phyloP scores from a whole-genome alignment of 2,329 filamentous ascomycete species.

The Fusarium ramigenum region DNA sequence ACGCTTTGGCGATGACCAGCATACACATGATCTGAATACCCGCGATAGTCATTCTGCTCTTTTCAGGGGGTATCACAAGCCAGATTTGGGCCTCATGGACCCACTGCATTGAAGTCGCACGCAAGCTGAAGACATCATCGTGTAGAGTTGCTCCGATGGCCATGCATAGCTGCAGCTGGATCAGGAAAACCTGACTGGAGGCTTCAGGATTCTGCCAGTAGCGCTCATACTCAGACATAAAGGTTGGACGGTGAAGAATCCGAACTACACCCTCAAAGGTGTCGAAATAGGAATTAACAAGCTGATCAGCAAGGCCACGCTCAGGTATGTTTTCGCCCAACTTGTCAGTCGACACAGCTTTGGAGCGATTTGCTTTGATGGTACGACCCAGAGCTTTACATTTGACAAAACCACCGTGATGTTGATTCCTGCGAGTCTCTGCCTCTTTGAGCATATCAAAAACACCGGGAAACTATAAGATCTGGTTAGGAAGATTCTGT shows the following conservation, averaged over 20 bases:
- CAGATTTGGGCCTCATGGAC: conserved; percentile 63
- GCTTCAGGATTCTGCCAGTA: conserved; percentile 57
- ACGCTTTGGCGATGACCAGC: conserved; percentile 59
- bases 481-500: neutral
- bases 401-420: conserved; percentile 47
- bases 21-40: conserved; percentile 64
- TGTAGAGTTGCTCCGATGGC: conserved; percentile 60
- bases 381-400: conserved; percentile 54
- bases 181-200: conserved; percentile 55
- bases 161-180: conserved; percentile 64
- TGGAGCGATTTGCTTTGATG: conserved; percentile 54
- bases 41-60: conserved; percentile 58
- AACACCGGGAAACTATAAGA: conserved; percentile 45
- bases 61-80: conserved; percentile 58
- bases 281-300: conserved; percentile 64
- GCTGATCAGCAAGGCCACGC: conserved; percentile 56
- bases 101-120: conserved; percentile 57
- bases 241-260: conserved; percentile 66
- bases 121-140: conserved; percentile 56
- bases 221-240: conserved; percentile 61
- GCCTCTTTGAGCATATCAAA: conserved; percentile 40
- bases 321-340: conserved; percentile 53
- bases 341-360: conserved; percentile 48
- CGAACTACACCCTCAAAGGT: conserved; percentile 66
- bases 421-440: conserved; percentile 43